Evolutionary conservation across 2,329 filamentous ascomycete genomes (phyloP).

Genomic region (Elsinoe perseae): DNA sequence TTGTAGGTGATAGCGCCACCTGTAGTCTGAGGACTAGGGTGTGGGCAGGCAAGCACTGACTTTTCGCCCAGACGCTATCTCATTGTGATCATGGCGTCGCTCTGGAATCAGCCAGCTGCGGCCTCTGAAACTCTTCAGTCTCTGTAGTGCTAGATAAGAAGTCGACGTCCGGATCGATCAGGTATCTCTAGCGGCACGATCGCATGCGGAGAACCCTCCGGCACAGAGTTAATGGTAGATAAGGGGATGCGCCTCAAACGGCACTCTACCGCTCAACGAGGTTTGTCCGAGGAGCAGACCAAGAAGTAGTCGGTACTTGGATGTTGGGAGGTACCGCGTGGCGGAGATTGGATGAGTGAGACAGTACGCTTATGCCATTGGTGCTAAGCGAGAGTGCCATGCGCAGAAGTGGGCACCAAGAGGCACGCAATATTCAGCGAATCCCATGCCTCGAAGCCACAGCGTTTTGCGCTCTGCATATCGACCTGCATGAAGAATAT

Average conservation of each 20-base stretch:
- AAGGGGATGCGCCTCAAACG: background rate
- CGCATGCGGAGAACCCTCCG: background rate
- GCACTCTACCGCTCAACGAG: background rate
- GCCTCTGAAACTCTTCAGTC: background rate
- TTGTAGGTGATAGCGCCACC: background rate
- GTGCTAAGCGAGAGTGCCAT: constrained; percentile 2
- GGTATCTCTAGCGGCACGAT: background rate
- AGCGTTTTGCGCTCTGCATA: background rate
- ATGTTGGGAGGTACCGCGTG: background rate
- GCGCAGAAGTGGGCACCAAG: background rate
- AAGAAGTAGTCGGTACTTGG: background rate
- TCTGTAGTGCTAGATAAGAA: too few species aligned
- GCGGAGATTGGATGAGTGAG: background rate
- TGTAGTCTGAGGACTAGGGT: constrained; percentile 6
- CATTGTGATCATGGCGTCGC: background rate
- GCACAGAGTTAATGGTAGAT: background rate
- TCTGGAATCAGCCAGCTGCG: background rate
- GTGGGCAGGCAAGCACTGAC: background rate
- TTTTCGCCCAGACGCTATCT: background rate
- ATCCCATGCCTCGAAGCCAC: background rate
- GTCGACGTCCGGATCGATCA: background rate
- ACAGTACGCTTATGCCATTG: background rate
- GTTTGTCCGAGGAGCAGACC: background rate
- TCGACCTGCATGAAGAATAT: background rate
- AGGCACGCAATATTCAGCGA: background rate